Evolutionary conservation across 2,329 filamentous ascomycete species (phyloP).

Genomic region (Teratosphaeriaceae sp.): DNA sequence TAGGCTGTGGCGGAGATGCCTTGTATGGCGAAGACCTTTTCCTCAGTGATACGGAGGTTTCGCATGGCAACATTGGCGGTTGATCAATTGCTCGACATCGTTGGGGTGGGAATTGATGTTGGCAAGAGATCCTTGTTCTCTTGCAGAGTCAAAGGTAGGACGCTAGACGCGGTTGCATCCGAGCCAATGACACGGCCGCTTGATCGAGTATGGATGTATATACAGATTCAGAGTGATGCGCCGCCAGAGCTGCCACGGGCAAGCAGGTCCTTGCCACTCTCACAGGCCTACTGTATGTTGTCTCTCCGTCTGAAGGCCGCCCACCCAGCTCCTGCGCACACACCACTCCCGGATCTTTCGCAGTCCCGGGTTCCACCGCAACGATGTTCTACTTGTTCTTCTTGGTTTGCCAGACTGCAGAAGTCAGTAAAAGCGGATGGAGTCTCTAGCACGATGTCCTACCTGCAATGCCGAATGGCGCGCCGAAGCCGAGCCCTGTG

Average conservation of each 20-base stretch:
- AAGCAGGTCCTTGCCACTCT: too few species aligned
- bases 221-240: background rate
- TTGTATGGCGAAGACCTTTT: constrained; percentile 29
- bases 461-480: constrained; percentile 60
- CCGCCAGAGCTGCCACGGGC: background rate
- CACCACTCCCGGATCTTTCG: too few species aligned
- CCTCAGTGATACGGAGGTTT: constrained; percentile 74
- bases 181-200: constrained; percentile 7
- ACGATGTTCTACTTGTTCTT: constrained; percentile 53
- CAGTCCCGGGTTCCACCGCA: too few species aligned
- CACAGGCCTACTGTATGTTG: too few species aligned
- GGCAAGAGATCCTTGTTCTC: too few species aligned
- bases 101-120: too few species aligned
- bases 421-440: constrained; percentile 19
- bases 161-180: background rate
- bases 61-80: constrained; percentile 60
- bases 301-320: too few species aligned
- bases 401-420: constrained; percentile 59
- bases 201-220: background rate
- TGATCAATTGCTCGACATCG: too few species aligned
- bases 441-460: constrained; percentile 30
- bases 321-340: too few species aligned
- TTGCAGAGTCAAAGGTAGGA: background rate
- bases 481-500: constrained; percentile 50
- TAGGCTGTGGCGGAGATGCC: constrained; percentile 73